phyloP scores from a whole-genome alignment of 208 protist species.

The Acanthamoeba quina region DNA sequence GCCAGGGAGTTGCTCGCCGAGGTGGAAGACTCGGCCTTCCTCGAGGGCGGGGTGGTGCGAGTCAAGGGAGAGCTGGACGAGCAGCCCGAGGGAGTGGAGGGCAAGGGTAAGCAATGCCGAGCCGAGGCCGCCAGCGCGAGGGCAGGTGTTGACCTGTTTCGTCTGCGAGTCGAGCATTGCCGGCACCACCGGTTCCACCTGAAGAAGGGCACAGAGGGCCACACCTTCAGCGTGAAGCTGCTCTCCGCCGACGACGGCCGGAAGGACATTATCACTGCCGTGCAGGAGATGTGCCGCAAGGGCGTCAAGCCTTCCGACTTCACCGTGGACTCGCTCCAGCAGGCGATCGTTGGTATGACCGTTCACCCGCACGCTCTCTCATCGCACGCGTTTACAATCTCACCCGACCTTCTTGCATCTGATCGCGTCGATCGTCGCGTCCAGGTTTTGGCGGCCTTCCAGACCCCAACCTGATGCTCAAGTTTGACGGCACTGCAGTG shows the following conservation, averaged over 20 bases:
- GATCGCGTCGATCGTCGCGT: neutral
- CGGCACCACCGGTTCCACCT: constrained; percentile 3
- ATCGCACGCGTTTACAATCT: neutral
- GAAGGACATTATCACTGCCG: neutral
- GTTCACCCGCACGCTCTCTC: neutral
- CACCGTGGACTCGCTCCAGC: constrained; percentile 13
- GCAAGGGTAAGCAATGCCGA: neutral
- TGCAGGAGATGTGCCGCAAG: constrained; percentile 15
- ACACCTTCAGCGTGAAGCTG: constrained; percentile 22
- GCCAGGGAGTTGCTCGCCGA: neutral
- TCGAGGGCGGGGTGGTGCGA: neutral
- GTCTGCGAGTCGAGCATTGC: neutral
- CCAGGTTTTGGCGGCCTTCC: constrained; percentile 7
- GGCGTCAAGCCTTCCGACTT: constrained; percentile 7
- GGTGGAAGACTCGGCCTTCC: neutral
- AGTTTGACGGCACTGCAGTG: constrained; percentile 21
- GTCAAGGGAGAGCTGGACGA: neutral
- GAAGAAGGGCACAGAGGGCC: constrained; percentile 30
- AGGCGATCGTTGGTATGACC: neutral
- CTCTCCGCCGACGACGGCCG: constrained; percentile 3
- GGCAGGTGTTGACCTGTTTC: neutral
- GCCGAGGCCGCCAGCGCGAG: neutral
- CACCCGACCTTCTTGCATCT: neutral
- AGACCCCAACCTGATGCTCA: constrained; percentile 48
- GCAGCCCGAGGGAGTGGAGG: neutral